A percentile compares a stretch with the other conserved stretches of the same genome.
Conservation (phyloP, 768 basidiomycete genomes). For the Tricholoma terreum region DNA sequence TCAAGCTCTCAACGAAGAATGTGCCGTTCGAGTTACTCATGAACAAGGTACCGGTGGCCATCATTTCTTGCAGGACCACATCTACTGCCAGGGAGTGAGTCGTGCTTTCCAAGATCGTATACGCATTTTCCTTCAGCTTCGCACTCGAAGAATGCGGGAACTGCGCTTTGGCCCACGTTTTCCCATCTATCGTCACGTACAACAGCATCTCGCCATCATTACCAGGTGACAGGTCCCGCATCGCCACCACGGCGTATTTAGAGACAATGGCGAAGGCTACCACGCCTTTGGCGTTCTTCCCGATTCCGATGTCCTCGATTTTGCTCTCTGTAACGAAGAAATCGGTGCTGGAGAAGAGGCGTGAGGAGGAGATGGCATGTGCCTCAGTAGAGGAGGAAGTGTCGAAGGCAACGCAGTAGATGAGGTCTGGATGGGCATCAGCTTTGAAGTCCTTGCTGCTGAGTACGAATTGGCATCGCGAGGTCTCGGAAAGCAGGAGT, state of each 20-base stretch:
- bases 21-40: conserved; percentile 96
- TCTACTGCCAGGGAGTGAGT: conserved; percentile 94
- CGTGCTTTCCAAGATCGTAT: conserved; percentile 94
- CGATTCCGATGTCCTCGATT: conserved; percentile 86
- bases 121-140: conserved; percentile 83
- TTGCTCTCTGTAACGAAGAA: conserved; percentile 67
- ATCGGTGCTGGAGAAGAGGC: conserved; percentile 81
- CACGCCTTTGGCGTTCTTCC: conserved; percentile 84
- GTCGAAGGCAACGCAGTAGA: conserved; percentile 92
- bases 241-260: conserved; percentile 88
- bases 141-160: conserved; percentile 90
- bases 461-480: conserved; percentile 87
- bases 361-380: conserved; percentile 54
- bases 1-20: conserved; percentile 86
- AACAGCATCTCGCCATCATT: conserved; percentile 73
- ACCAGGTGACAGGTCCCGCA: conserved; percentile 62
- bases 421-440: conserved; percentile 65
- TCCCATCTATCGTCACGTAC: conserved; percentile 83
- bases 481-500: conserved; percentile 65
- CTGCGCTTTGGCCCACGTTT: conserved; percentile 81
- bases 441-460: conserved; percentile 81
- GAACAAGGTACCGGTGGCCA: conserved; percentile 84
- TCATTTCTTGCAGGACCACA: conserved; percentile 70
- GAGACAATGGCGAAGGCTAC: conserved; percentile 89
- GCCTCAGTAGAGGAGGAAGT: conserved; percentile 44